Base-by-base conservation (phyloP, 1,139 yeast genomes). In the Zygosaccharomyces pseudobailii region DNA sequence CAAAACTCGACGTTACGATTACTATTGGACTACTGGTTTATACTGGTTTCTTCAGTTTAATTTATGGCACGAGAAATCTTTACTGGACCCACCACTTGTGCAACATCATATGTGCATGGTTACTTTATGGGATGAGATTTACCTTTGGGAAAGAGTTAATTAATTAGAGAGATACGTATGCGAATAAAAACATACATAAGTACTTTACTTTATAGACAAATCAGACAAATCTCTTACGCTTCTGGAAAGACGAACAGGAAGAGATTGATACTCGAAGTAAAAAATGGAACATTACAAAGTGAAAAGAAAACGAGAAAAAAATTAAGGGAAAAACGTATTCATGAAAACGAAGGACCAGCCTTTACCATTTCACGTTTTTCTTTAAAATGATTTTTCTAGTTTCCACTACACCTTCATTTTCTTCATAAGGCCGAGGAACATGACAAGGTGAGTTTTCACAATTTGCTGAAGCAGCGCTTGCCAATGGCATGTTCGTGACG, bases 21-120 rank as follows among this genome's bases (percentile, higher is more conserved):
- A 65, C 72, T 0, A 55, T 61, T 9, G 40, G 61, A 2, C 48
- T 73, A 4, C 46, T 78, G 31, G 58, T 58, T 0, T 83, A 82
- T 58, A 70, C 77, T 55, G 71, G 78, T 2, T 59, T 74, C 39
- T 85, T 82, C 65, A 67, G 82, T 41, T 63, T 82, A 46, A 57
- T 84, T 9, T 84, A 79, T 61, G 92, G 94, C 5, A 72, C 82
- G 3, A 73, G 87, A 48, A 84, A 84, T 58, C 71, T 87, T 4
- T 85, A 75, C 59, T 84, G 87, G 82, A 65, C 84, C 40, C 88
- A 84, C 55, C 84, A 83, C 61, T 65, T 84, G 43, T 74, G 83
- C 49, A 84, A 84, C 58, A 64, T 80, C 23, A 62, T 79, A 45
- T 74, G 77, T 53, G 72, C 79, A 28, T 70, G 80, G 71, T 50